Evolutionary conservation across 2,329 filamentous ascomycete species (phyloP), one percentile per base, ranked within the genome.

Genomic region (Claviceps pazoutovae): DNA sequence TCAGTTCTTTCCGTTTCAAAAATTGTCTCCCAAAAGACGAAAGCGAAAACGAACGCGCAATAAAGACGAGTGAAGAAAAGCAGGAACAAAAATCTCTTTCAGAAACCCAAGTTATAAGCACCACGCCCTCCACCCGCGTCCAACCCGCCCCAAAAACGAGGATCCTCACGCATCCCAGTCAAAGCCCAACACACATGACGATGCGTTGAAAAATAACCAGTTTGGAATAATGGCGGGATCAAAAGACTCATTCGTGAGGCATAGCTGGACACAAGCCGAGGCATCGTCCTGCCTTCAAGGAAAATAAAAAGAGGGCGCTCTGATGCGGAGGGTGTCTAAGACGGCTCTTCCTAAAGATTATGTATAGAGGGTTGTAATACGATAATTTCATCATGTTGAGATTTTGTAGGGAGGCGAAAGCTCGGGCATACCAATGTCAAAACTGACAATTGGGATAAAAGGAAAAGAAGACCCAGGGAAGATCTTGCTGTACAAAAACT

Each of bases 81-180:
- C 45, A 55, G 43, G 45, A 36, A 54, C 17, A 13, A 47, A 51
- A 53, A 62, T 62, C 61, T 67, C 62, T 61, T 58, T 71, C 69
- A 71, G 69, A 71, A 71, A 71, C 69, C 69, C 67, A 62, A 56
- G 59, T 64, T 71, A 69, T 68, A 71, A 71, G 69, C 69, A 71
- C 66, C 59, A 71, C 69, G 59, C 58, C 68, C 68, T 63, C 62
- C 60, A 66, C 61, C 63, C 66, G 53, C 58, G 57, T 58, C 59
- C 61, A 59, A 55, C 62, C 62, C 58, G 58, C 55, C 60, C 53
- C 53, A 56, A 34, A 46, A 30, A 46, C 51, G 50, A 52, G 55
- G 56, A 56, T 58, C 56, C 56, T 46, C 55, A 26, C 43, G 43
- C 51, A 23, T 51, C 54, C 52, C 48, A 39, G 48, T 23, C 16